Conservation (phyloP, 176 grass and related monocot species). For the Paspalum vaginatum region DNA sequence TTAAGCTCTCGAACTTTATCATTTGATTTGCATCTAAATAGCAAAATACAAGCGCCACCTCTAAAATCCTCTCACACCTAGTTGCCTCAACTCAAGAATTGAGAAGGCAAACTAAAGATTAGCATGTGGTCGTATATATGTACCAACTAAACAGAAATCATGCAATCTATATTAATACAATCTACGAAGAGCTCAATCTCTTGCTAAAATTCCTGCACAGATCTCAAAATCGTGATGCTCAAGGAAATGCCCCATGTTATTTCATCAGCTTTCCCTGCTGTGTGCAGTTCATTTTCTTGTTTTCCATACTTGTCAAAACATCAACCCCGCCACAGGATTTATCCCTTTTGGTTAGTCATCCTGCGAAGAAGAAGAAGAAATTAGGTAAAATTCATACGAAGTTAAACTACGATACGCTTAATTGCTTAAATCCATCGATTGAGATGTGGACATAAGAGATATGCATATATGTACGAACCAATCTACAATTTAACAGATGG, state of each 20-base stretch:
- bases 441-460: conserved; percentile 33
- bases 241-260: conserved; percentile 25
- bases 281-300: conserved; percentile 16
- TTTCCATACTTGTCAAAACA: conserved; percentile 21
- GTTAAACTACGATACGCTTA: not conserved
- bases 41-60: conserved; percentile 4
- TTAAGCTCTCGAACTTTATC: not conserved
- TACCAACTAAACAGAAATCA: conserved; percentile 20
- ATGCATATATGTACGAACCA: conserved; percentile 5
- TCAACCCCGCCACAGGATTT: conserved; percentile 10
- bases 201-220: conserved; percentile 18
- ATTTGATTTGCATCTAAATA: not conserved
- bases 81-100: not conserved
- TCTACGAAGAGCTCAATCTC: conserved; percentile 13
- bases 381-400: not conserved
- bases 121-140: not conserved
- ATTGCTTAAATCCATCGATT: not conserved
- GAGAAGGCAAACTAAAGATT: conserved; percentile 11
- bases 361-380: conserved; percentile 38
- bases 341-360: conserved; percentile 37
- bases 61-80: not conserved
- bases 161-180: conserved; percentile 38
- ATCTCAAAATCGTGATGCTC: not conserved
- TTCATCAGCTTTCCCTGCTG: not conserved
- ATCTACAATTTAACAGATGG: conserved; percentile 34